Percentiles rank a stretch among this genome's conserved stretches.
Evolutionary conservation across 2,329 filamentous ascomycete species (phyloP).

Genomic region (Pseudofabraea citricarpa): DNA sequence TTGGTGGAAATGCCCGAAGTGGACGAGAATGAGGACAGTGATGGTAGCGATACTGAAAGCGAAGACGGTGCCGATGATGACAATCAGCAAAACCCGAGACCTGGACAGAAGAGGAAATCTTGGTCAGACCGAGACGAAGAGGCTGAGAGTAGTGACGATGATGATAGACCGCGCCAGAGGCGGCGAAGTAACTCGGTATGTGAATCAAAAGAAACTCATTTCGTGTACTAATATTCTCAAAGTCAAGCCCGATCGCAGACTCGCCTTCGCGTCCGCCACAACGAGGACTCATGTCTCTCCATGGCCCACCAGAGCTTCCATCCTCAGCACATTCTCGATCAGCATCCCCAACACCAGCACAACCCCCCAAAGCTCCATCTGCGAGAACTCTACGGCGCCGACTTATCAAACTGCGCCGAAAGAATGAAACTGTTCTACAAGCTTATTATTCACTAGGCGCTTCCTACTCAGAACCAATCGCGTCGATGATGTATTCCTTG

Average conservation of each 20-base stretch:
- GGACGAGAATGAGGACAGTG: conserved; percentile 54
- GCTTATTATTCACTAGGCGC: conserved; percentile 83
- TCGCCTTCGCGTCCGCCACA: conserved; percentile 58
- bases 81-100: conserved; percentile 43
- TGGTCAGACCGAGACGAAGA: conserved; percentile 68
- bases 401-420: conserved; percentile 68
- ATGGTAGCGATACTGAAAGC: conserved; percentile 44
- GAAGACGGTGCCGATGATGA: conserved; percentile 50
- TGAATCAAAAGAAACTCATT: conserved; percentile 6
- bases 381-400: conserved; percentile 67
- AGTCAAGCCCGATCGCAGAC: conserved; percentile 62
- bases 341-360: conserved; percentile 48
- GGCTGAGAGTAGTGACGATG: conserved; percentile 61
- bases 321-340: conserved; percentile 32
- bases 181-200: conserved; percentile 83
- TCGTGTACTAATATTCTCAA: conserved; percentile 14
- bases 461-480: conserved; percentile 92
- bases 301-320: conserved; percentile 39
- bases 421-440: conserved; percentile 71
- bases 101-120: conserved; percentile 73
- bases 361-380: conserved; percentile 59
- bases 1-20: conserved; percentile 85
- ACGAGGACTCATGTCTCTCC: conserved; percentile 54
- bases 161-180: conserved; percentile 71
- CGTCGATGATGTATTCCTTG: conserved; percentile 88